Percentiles rank a stretch among this genome's conserved stretches.
phyloP scores from a whole-genome alignment of 2,329 filamentous ascomycete species.

The Ascochyta rabiei region DNA sequence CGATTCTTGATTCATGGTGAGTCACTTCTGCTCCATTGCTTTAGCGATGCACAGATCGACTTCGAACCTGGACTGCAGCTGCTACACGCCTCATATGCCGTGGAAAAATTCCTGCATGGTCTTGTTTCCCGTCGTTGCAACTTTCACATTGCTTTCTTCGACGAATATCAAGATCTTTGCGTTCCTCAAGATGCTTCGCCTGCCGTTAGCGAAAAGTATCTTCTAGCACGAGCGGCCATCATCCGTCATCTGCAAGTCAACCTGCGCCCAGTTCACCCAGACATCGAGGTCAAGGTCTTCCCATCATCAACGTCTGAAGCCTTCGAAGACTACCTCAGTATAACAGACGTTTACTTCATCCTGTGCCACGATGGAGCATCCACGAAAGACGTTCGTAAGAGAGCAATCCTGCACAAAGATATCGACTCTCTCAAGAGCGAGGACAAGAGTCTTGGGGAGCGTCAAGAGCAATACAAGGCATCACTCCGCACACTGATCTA shows the following conservation, averaged over 20 bases:
- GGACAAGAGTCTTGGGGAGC: constrained; percentile 21
- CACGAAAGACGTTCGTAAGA: constrained; percentile 28
- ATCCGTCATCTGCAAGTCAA: constrained; percentile 66
- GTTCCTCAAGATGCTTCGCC: constrained; percentile 54
- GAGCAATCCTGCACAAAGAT: constrained; percentile 25
- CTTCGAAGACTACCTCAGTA: constrained; percentile 63
- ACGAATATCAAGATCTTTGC: constrained; percentile 61
- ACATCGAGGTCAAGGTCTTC: constrained; percentile 57
- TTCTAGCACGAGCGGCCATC: constrained; percentile 66
- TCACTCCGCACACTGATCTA: constrained; percentile 59
- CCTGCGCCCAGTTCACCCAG: constrained; percentile 46
- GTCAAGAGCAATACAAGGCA: constrained; percentile 31
- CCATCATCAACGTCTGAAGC: constrained; percentile 53
- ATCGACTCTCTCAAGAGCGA: constrained; percentile 27
- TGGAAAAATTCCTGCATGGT: constrained; percentile 69
- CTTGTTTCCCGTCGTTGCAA: constrained; percentile 69
- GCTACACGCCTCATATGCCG: constrained; percentile 71
- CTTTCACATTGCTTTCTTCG: constrained; percentile 75
- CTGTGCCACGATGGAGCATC: constrained; percentile 69
- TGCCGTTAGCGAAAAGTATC: constrained; percentile 58
- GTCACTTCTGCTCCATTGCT: constrained; percentile 69
- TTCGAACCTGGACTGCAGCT: constrained; percentile 71
- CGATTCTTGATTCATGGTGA: constrained; percentile 76
- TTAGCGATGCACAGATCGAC: constrained; percentile 67
- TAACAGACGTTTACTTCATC: constrained; percentile 67